These are phyloP conservation scores for Lentinula lateritia DNA, from an alignment of 768 basidiomycete genomes.

Conservation along the genomic window DNA sequence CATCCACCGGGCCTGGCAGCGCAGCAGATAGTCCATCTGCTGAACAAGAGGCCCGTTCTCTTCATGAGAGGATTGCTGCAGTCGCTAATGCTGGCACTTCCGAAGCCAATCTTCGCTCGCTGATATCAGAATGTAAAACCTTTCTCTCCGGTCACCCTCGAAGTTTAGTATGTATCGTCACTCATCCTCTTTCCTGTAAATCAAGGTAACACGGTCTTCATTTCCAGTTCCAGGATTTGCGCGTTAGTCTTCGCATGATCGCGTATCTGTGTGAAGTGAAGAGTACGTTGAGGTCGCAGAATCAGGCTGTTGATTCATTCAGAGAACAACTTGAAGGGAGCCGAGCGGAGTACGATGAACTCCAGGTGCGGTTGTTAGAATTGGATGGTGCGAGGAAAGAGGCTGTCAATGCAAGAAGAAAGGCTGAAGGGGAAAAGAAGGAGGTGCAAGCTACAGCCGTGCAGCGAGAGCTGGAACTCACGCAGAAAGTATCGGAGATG, in stretches of 20 bases:
- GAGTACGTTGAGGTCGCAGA: conserved; percentile 28
- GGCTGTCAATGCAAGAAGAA: conserved; percentile 39
- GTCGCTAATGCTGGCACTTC: conserved; percentile 54
- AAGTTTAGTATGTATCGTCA: conserved; percentile 32
- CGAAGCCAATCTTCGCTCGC: conserved; percentile 39
- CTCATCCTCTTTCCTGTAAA: background rate
- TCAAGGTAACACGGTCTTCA: conserved; percentile 7
- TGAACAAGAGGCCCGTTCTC: conserved; percentile 40
- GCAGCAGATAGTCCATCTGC: conserved; percentile 19
- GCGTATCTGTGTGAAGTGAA: conserved; percentile 46
- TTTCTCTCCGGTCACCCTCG: conserved; percentile 43
- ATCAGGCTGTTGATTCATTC: conserved; percentile 24
- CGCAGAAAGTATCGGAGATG: conserved; percentile 4
- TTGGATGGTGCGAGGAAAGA: conserved; percentile 44
- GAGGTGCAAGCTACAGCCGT: background rate
- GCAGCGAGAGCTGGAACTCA: conserved; percentile 5
- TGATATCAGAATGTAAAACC: conserved; percentile 44
- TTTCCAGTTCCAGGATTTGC: conserved; percentile 44
- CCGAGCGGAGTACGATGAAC: conserved; percentile 13
- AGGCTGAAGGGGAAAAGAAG: background rate
- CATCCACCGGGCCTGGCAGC: conserved; percentile 10
- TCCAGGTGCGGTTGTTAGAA: conserved; percentile 26
- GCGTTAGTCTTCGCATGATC: conserved; percentile 43
- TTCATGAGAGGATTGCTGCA: conserved; percentile 48
- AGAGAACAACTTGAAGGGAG: conserved; percentile 13